Percentiles rank a stretch among this genome's conserved stretches.
Evolutionary conservation across 495 filamentous ascomycete genomes (phyloP).

Genomic region (Annulohypoxylon stygium): DNA sequence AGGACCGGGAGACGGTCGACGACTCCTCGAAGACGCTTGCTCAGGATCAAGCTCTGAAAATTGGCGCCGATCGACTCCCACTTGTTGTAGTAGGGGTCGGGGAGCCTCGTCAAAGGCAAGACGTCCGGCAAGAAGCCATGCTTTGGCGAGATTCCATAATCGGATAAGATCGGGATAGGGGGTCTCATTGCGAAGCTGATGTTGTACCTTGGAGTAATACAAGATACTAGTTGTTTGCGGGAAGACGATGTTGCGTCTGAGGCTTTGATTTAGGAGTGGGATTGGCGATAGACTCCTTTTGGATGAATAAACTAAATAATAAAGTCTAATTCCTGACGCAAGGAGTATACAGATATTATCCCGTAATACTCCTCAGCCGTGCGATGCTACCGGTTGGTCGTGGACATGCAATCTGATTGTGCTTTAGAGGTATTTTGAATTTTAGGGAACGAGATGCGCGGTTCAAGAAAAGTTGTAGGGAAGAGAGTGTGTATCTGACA

Average conservation of each 20-base stretch:
- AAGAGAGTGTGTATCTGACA: background rate
- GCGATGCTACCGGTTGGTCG: slow-evolving; percentile 53
- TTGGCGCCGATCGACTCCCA: slow-evolving; percentile 91
- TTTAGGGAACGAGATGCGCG: background rate
- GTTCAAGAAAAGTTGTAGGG: background rate
- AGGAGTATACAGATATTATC: slow-evolving; percentile 69
- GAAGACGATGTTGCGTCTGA: background rate
- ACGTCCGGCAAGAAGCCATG: slow-evolving; percentile 91
- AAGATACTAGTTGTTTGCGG: background rate
- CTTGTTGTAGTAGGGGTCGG: slow-evolving; percentile 89
- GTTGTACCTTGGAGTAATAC: slow-evolving; percentile 10
- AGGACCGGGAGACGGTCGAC: slow-evolving; percentile 85
- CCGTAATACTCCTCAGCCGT: slow-evolving; percentile 75
- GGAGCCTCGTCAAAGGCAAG: slow-evolving; percentile 81
- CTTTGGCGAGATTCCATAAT: slow-evolving; percentile 89
- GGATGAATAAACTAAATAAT: slow-evolving; percentile 29
- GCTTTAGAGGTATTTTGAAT: background rate
- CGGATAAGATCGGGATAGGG: slow-evolving; percentile 78
- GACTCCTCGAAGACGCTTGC: slow-evolving; percentile 79
- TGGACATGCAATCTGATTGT: slow-evolving; percentile 50
- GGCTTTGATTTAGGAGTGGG: background rate
- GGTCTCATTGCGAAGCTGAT: slow-evolving; percentile 75
- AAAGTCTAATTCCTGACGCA: slow-evolving; percentile 66
- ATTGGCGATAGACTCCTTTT: slow-evolving; percentile 4
- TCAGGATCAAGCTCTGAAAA: slow-evolving; percentile 87